Percentiles rank a stretch among this genome's conserved stretches.
phyloP scores from a whole-genome alignment of 257 asterid species.

The Primulina tabacum region DNA sequence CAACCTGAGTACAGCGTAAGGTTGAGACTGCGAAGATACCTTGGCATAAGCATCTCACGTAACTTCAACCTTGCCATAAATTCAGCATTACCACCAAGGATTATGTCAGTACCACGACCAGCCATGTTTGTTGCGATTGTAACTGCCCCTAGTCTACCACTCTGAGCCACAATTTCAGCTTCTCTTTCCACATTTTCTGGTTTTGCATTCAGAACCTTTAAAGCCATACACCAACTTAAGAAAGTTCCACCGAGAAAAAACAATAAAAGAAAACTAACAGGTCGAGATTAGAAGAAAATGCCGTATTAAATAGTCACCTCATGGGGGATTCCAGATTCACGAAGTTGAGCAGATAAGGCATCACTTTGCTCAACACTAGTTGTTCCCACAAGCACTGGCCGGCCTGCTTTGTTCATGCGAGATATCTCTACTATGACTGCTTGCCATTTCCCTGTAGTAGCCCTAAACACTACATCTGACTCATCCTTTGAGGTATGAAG shows the following conservation, averaged over 20 bases:
- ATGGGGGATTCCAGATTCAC: constrained; percentile 80
- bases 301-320: constrained; percentile 52
- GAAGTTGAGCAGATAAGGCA: constrained; percentile 77
- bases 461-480: constrained; percentile 92
- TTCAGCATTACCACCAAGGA: constrained; percentile 99
- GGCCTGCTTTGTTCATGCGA: constrained; percentile 94
- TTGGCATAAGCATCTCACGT: constrained; percentile 99
- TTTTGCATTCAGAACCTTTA: constrained; percentile 94
- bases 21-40: constrained; percentile 43
- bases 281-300: constrained; percentile 14
- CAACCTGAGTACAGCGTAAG: constrained; percentile 11
- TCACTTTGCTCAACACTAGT: constrained; percentile 99
- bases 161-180: constrained; percentile 99
- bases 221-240: constrained; percentile 22
- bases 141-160: constrained; percentile 98
- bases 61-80: constrained; percentile 96
- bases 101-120: constrained; percentile 98
- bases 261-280: background rate
- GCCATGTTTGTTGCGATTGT: constrained; percentile 99
- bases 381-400: constrained; percentile 97
- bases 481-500: constrained; percentile 59
- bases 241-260: background rate
- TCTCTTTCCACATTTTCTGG: constrained; percentile 99
- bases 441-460: constrained; percentile 89
- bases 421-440: constrained; percentile 98